A percentile compares a stretch with the other conserved stretches of the same genome.
These are phyloP conservation scores for Fusarium domesticum DNA, from an alignment of 2,329 filamentous ascomycete genomes.

Conservation along the genomic window DNA sequence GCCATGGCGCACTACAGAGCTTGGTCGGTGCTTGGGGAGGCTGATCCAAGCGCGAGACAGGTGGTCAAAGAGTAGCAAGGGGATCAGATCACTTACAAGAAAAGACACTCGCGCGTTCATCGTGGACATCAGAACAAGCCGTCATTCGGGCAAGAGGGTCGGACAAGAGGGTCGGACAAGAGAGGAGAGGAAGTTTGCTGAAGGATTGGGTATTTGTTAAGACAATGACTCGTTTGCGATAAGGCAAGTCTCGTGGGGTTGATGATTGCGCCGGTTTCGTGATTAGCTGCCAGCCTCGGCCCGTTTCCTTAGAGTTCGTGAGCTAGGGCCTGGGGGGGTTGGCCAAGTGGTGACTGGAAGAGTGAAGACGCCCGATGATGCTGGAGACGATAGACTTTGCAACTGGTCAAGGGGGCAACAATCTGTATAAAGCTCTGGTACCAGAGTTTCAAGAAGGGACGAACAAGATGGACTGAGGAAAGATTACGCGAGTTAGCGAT, in stretches of 20 bases:
- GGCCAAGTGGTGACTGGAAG: background rate
- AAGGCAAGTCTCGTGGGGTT: slow-evolving; percentile 9
- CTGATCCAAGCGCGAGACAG: background rate
- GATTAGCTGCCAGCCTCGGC: slow-evolving; percentile 23
- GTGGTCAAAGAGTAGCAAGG: background rate
- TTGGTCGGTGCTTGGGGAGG: background rate
- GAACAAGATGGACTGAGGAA: slow-evolving; percentile 3
- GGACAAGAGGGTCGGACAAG: background rate
- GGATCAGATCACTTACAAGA: slow-evolving; percentile 51
- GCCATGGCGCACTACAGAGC: background rate
- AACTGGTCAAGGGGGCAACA: background rate
- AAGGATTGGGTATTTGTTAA: slow-evolving; percentile 1
- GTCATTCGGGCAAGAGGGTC: slow-evolving; percentile 5
- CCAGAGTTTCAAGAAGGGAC: too few species aligned
- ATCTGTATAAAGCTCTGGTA: background rate
- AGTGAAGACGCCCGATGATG: slow-evolving; percentile 3
- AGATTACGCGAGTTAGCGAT: slow-evolving; percentile 7
- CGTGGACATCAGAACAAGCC: slow-evolving; percentile 22
- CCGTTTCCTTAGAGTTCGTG: slow-evolving; percentile 18
- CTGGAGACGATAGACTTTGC: background rate
- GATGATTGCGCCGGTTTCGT: slow-evolving; percentile 1
- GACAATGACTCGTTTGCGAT: slow-evolving; percentile 14
- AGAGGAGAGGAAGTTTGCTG: slow-evolving; percentile 1
- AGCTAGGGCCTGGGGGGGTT: slow-evolving; percentile 11
- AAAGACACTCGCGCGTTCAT: slow-evolving; percentile 60